Evolutionary conservation across 768 basidiomycete genomes (phyloP), one percentile per base, ranked within the genome.

Genomic region (Tulasnella sp.): DNA sequence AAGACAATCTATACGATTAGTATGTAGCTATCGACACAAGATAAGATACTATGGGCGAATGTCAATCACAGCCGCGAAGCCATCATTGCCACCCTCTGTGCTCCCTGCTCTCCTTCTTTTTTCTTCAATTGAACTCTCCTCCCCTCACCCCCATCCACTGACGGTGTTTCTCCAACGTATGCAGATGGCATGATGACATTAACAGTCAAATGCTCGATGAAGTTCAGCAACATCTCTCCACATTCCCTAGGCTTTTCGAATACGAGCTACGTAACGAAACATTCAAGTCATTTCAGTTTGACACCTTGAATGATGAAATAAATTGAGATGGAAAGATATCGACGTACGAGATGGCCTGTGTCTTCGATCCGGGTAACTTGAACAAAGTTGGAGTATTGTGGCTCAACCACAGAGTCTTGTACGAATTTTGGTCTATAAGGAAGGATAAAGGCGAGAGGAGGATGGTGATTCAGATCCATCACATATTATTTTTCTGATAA

Each of bases 331-430:
- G 9, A 9, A 19, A 52, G 50, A 31, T 5, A 48, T 7, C 9
- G n/a, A n/a, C 50, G 17, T 52, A 52, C 50, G 17, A 52, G 50
- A 31, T 52, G 50, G 4, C 50, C 50, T 34, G 50, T 22, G 24
- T 52, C 34, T 10, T 7, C 9, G 4, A 52, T 52, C 34, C 50
- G 50, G 12, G 50, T 52, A 4, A 25, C 34, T 27, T 27, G 17
- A 24, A 31, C 12, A 27, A 27, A 38, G 34, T 38, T 52, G 4
- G 24, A n/a, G 29, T 29, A 9, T 12, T 25, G n/a, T 12, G 50
- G 29, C n/a, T 52, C 24, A 19, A 34, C 8, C 7, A 52, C 9
- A 31, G 50, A 8, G 8, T 52, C 50, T 27, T 52, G 50, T 12
- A 52, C 50, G 19, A n/a, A n/a, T 19, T 22, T 9, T 8, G 50